Evolutionary conservation across 1,139 yeast genomes (phyloP).

Genomic region (Candida albicans): DNA sequence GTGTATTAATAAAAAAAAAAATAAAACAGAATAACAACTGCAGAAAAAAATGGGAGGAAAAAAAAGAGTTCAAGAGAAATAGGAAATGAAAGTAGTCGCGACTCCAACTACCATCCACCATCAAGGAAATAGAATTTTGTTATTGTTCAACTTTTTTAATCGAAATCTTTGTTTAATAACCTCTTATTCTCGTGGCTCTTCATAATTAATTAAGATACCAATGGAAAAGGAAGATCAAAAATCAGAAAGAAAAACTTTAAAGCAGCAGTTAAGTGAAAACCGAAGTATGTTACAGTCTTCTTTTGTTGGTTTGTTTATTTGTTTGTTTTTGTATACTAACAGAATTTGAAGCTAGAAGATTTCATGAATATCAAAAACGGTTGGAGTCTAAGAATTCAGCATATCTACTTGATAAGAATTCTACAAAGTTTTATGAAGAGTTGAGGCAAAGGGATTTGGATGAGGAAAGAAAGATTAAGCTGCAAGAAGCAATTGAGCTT

Average conservation of each 20-base stretch:
- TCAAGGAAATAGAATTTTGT: too few relatives aligned
- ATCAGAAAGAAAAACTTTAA: slow-evolving; percentile 30
- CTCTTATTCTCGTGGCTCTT: background rate
- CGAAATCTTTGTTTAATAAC: background rate
- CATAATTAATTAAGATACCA: slow-evolving; percentile 2
- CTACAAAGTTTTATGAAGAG: slow-evolving; percentile 28
- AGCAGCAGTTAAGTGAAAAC: slow-evolving; percentile 38
- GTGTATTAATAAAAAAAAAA: background rate
- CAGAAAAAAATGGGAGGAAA: background rate
- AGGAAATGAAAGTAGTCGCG: background rate
- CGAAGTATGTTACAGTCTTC: slow-evolving; percentile 24
- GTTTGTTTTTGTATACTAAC: slow-evolving; percentile 13
- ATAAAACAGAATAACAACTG: background rate
- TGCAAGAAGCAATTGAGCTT: slow-evolving; percentile 14
- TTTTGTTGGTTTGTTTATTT: background rate
- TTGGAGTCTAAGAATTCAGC: slow-evolving; percentile 39
- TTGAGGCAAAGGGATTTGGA: slow-evolving; percentile 19
- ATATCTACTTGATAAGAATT: slow-evolving; percentile 34
- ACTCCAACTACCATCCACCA: background rate
- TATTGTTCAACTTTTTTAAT: background rate
- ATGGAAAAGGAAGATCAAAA: slow-evolving; percentile 12
- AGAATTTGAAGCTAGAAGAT: slow-evolving; percentile 22
- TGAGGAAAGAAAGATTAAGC: slow-evolving; percentile 15
- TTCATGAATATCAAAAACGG: slow-evolving; percentile 34
- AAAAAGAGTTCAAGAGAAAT: background rate